These are phyloP conservation scores for Alectoria sarmentosa DNA, from an alignment of 495 filamentous ascomycete species.

Conservation along the genomic window DNA sequence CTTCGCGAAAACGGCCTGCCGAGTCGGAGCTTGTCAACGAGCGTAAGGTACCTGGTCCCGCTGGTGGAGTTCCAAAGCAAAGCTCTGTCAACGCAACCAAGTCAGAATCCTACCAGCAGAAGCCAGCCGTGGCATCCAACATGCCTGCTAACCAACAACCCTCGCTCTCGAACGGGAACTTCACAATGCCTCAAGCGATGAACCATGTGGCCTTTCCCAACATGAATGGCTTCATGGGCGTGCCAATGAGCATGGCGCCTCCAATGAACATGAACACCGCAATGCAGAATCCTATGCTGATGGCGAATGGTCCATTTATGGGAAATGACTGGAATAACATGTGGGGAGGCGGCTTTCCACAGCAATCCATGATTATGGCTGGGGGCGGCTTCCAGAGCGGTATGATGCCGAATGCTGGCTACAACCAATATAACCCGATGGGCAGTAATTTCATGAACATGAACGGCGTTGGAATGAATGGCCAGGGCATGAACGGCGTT, in stretches of 20 bases:
- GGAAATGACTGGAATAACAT: conserved; percentile 21
- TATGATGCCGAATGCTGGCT: conserved; percentile 14
- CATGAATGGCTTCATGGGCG: conserved; percentile 35
- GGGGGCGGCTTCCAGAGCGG: conserved; percentile 11
- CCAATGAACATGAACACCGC: conserved; percentile 31
- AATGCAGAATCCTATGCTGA: conserved; percentile 51
- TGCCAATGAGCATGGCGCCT: conserved; percentile 35
- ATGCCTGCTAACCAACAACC: conserved; percentile 7
- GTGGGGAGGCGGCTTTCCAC: conserved; percentile 19
- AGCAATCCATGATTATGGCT: conserved; percentile 14
- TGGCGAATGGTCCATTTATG: conserved; percentile 28
- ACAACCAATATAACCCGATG: conserved; percentile 17
- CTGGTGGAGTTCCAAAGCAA: conserved; percentile 21
- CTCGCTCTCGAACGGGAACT: conserved; percentile 10
- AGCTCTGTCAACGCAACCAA: conserved; percentile 28
- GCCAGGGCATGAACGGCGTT: conserved; percentile 36
- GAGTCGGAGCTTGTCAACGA: conserved; percentile 62
- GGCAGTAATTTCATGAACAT: conserved; percentile 48
- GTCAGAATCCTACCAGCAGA: conserved; percentile 22
- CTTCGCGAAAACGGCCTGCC: conserved; percentile 50
- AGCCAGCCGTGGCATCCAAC: conserved; percentile 6
- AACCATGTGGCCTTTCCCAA: conserved; percentile 38
- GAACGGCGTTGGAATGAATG: conserved; percentile 32
- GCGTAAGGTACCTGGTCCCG: conserved; percentile 49
- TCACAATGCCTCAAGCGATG: conserved; percentile 18